phyloP scores from a whole-genome alignment of 1,284 basidiomycete species.

The Marasmius tenuissimus region DNA sequence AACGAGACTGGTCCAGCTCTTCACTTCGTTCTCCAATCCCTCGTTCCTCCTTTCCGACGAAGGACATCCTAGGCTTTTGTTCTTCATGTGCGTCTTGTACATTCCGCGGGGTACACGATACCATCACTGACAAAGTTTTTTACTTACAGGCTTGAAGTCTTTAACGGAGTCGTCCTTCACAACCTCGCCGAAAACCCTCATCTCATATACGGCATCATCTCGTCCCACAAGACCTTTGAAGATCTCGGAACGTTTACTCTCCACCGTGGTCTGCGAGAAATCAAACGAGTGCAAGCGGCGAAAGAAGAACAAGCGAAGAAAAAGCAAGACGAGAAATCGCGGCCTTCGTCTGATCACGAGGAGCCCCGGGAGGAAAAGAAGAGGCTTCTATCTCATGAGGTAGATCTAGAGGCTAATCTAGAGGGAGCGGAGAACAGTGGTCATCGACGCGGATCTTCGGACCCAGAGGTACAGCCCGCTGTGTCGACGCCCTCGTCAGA shows the following conservation, averaged over 20 bases:
- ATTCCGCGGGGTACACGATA: neutral
- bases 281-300: constrained; percentile 69
- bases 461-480: constrained; percentile 21
- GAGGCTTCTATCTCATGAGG: constrained; percentile 53
- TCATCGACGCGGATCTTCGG: constrained; percentile 12
- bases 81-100: constrained; percentile 69
- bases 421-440: constrained; percentile 11
- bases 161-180: constrained; percentile 81
- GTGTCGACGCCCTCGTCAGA: constrained; percentile 43
- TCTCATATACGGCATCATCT: constrained; percentile 83
- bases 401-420: constrained; percentile 23
- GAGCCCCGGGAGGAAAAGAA: constrained; percentile 62
- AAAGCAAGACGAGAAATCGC: constrained; percentile 34
- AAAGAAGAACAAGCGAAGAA: constrained; percentile 65
- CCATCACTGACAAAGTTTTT: constrained; percentile 5
- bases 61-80: constrained; percentile 88
- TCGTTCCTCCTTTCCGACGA: constrained; percentile 90
- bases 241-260: constrained; percentile 89
- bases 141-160: constrained; percentile 75
- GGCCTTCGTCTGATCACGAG: constrained; percentile 29
- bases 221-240: constrained; percentile 82
- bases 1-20: constrained; percentile 82
- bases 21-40: constrained; percentile 88
- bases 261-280: constrained; percentile 78
- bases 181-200: constrained; percentile 81